A percentile compares a stretch with the other conserved stretches of the same genome.
Evolutionary conservation across 78 protist genomes (phyloP).

Genomic region (Parvularia atlantis): DNA sequence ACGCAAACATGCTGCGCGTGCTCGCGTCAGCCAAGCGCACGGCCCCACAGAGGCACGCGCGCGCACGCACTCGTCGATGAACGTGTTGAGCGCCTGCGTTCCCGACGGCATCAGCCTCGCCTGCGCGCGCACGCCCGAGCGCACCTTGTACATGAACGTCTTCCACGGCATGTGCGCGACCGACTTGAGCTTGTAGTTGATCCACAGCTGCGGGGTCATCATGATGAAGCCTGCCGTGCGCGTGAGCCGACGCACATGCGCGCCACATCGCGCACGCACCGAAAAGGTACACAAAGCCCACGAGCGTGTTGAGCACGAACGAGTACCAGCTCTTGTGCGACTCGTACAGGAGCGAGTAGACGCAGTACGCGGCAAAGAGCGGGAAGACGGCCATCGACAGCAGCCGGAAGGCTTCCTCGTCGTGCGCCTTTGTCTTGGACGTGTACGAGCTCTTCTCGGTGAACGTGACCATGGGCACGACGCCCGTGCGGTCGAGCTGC

Average conservation of each 20-base stretch:
- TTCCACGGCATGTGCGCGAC: slow-evolving; percentile 94
- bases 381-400: slow-evolving; percentile 41
- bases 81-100: slow-evolving; percentile 88
- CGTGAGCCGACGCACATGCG: background rate
- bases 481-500: background rate
- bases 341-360: slow-evolving; percentile 72
- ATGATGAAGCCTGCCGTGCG: slow-evolving; percentile 52
- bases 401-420: slow-evolving; percentile 23
- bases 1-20: slow-evolving; percentile 88
- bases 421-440: slow-evolving; percentile 54
- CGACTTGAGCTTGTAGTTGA: slow-evolving; percentile 87
- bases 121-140: background rate
- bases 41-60: no score
- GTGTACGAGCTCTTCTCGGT: slow-evolving; percentile 24
- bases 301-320: background rate
- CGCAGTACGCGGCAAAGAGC: slow-evolving; percentile 49
- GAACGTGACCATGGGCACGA: background rate
- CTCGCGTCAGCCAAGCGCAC: no score
- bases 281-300: slow-evolving; percentile 44
- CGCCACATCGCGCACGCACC: slow-evolving; percentile 1
- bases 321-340: slow-evolving; percentile 68
- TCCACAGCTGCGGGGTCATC: slow-evolving; percentile 94
- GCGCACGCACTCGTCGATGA: slow-evolving; percentile 98
- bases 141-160: slow-evolving; percentile 69
- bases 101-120: background rate